Base-by-base conservation (phyloP, 352 stramenopile genomes). In the Phytophthora quininea region DNA sequence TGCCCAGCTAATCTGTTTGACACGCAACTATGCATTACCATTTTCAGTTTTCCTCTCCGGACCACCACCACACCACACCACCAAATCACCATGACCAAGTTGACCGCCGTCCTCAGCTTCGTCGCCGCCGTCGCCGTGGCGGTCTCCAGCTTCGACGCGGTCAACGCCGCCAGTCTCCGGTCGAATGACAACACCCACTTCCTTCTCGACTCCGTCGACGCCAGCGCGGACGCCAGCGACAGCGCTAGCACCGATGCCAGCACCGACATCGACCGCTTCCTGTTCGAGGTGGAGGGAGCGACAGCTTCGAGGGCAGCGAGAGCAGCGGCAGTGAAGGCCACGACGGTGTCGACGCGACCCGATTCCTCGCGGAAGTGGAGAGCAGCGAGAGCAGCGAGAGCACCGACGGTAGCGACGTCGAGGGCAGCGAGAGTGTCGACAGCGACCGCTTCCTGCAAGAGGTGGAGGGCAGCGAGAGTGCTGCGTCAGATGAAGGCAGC, bases 21-120 rank as follows among this genome's bases (percentile, higher is more conserved):
- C 19, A 24, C 19, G 19, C 19, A 24, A 24, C 19, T 24, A 24
- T 24, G 19, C 19, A 24, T 24, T 24, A 53, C 7, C 27, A 53
- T 29, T 5, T 49, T 29, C 47, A 12, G 7, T 15, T 29, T 7
- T 6, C 24, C 3, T 38, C 15, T 15, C 46, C 11, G 40, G 40
- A 9, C 15, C 43, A 27, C 43, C 43, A 29, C 40, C 31, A 32
- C 53, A 48, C 37, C 19, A 54, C 35, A 37, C 4, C 47, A 64
- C 19, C 42, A n/a, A 7, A 29, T 11, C 42, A 48, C 19, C 33
- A 73, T 68, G 58, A 61, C 58, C 65, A 72, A 72, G 51, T 51
- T 72, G 40, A 72, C 59, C 51, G 30, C 64, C 49, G 59, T 72
- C 40, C 46, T 72, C 37, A 64, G 46, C 52, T 60, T 73, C 42